A percentile compares a stretch with the other conserved stretches of the same genome.
These are phyloP conservation scores for Periconia sp. DNA, from an alignment of 2,329 filamentous ascomycete species.

Conservation along the genomic window DNA sequence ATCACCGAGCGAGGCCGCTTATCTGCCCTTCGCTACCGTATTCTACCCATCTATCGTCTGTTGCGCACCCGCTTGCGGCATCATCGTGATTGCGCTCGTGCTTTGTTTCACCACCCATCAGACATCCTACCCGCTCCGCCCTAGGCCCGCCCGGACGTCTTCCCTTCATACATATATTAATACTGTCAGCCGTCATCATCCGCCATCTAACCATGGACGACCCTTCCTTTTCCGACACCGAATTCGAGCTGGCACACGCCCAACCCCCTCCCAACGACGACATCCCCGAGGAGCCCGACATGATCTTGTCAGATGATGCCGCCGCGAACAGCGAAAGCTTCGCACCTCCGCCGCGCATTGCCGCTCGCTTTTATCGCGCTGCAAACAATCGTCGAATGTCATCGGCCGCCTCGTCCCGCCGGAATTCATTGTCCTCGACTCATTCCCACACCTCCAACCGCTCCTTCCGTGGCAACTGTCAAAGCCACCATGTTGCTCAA, in stretches of 20 bases:
- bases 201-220: slow-evolving; percentile 16
- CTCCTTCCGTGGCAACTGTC: slow-evolving; percentile 57
- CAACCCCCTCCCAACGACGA: slow-evolving; percentile 39
- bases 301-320: slow-evolving; percentile 43
- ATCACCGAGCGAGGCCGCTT: background rate
- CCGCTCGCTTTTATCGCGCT: slow-evolving; percentile 72
- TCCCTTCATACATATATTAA: background rate
- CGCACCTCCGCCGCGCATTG: slow-evolving; percentile 74
- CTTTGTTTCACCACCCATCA: slow-evolving; percentile 31
- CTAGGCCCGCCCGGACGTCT: slow-evolving; percentile 2
- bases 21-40: slow-evolving; percentile 20
- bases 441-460: slow-evolving; percentile 70
- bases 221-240: slow-evolving; percentile 38
- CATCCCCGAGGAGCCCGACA: slow-evolving; percentile 46
- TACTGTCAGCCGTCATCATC: background rate
- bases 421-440: slow-evolving; percentile 76
- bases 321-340: slow-evolving; percentile 47
- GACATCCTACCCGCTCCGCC: slow-evolving; percentile 9
- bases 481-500: slow-evolving; percentile 77
- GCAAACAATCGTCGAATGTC: slow-evolving; percentile 69
- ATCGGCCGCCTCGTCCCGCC: slow-evolving; percentile 75
- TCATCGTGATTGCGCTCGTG: slow-evolving; percentile 25
- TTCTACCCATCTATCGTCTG: slow-evolving; percentile 15
- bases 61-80: slow-evolving; percentile 22
- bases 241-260: slow-evolving; percentile 32